These are phyloP conservation scores for Nepenthes gracilis DNA, from an alignment of 148 eudicot species.

Conservation along the genomic window DNA sequence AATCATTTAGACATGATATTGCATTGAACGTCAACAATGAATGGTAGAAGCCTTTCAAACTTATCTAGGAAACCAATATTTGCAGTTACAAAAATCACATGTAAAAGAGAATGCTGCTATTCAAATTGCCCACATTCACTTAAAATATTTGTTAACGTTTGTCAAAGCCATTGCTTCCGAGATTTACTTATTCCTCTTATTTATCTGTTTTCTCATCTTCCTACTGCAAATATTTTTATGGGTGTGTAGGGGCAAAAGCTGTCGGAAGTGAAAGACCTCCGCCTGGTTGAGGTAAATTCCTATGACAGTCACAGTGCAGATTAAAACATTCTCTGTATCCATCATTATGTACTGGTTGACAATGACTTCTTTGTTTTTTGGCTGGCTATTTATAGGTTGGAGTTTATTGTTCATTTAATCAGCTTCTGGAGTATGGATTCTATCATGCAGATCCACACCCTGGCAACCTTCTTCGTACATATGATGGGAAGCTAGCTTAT, in stretches of 20 bases:
- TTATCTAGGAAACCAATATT: too few relatives aligned
- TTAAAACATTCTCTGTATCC: neutral
- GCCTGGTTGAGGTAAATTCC: slow-evolving; percentile 64
- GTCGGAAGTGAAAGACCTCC: slow-evolving; percentile 84
- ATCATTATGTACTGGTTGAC: neutral
- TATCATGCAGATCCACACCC: slow-evolving; percentile 99
- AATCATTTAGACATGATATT: too few relatives aligned
- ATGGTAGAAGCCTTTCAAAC: too few relatives aligned
- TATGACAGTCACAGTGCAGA: neutral
- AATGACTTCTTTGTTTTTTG: neutral
- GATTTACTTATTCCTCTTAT: too few relatives aligned
- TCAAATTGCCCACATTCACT: too few relatives aligned
- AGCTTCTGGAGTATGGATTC: slow-evolving; percentile 91
- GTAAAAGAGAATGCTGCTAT: too few relatives aligned
- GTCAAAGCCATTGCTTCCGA: too few relatives aligned
- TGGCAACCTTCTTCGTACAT: slow-evolving; percentile 86
- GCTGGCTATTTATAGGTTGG: slow-evolving; percentile 51
- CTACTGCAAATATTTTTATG: neutral
- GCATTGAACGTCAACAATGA: too few relatives aligned
- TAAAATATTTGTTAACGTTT: too few relatives aligned
- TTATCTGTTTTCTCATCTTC: neutral
- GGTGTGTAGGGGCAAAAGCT: slow-evolving; percentile 65
- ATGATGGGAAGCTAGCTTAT: slow-evolving; percentile 92
- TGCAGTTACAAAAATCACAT: too few relatives aligned
- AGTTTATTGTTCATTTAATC: slow-evolving; percentile 96